Percentiles rank a stretch among this genome's conserved stretches.
phyloP scores from a whole-genome alignment of 306 rosid species.

The Spatholobus suberectus region DNA sequence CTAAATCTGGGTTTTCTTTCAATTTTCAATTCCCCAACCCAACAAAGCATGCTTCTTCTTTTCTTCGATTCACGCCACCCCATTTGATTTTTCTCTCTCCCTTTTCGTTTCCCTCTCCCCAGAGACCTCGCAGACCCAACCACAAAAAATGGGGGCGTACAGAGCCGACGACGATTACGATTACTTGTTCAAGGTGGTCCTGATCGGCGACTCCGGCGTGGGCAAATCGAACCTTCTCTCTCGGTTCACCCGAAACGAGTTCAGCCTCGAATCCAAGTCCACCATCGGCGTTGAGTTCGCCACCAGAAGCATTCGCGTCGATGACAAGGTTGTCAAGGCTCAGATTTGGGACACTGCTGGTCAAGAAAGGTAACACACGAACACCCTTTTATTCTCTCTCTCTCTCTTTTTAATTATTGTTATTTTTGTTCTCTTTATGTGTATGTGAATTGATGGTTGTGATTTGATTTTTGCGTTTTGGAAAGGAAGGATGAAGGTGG shows the following conservation, averaged over 20 bases:
- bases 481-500: neutral
- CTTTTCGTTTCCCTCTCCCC: conserved; percentile 24
- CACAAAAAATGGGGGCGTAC: conserved; percentile 65
- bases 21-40: neutral
- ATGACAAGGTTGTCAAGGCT: conserved; percentile 88
- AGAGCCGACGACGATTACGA: conserved; percentile 89
- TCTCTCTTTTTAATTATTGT: neutral
- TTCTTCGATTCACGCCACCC: neutral
- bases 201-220: conserved; percentile 89
- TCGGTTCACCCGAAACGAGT: conserved; percentile 77
- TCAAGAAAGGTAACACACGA: conserved; percentile 68
- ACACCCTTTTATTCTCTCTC: neutral
- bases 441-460: neutral
- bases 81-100: conserved; percentile 18
- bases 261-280: conserved; percentile 85
- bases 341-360: conserved; percentile 98
- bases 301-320: conserved; percentile 81
- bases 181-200: conserved; percentile 82
- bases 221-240: conserved; percentile 85
- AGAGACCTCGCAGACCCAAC: conserved; percentile 23
- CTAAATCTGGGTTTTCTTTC: conserved; percentile 14
- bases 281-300: conserved; percentile 94
- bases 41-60: neutral
- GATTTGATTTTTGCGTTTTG: conserved; percentile 10
- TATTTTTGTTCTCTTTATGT: neutral